Evolutionary conservation across 805 yeast species (phyloP), one percentile per base, ranked within the genome.

Genomic region (Spencermartinsiella europaea): DNA sequence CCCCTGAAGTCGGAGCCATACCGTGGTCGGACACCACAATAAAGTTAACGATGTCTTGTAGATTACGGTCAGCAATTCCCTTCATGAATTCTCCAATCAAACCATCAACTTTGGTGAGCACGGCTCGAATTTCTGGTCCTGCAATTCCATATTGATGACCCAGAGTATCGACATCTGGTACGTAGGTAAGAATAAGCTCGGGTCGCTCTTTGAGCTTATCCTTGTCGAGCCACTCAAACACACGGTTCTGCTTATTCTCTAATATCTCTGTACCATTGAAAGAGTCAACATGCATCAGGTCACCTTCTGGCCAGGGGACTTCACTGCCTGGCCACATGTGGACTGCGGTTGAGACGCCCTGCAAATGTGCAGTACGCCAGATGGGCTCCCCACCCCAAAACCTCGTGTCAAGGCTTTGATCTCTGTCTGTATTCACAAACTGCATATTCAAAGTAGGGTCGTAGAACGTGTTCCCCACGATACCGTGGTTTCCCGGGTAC

Each of bases 281-380:
- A 45, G 67, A 65, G 53, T 83, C 93, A 28, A 79, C 77, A 40
- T 49, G 53, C 40, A 73, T 75, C 1, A 84, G 81, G 19, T 72
- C 74, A 3, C 63, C 62, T 46, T 76, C 71, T 46, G 59, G 47
- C 59, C 76, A 79, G 21, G 75, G 73, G 5, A 81, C 95, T 56
- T 88, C 95, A 48, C 89, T 80, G 1, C 96, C 96, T 0, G 96
- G 96, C 95, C 95, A 90, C 96, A 88, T 89, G 64, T 89, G 95
- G n/a, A 87, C 83, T 0, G 89, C 95, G 3, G 83, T 66, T 2
- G 68, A 67, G 1, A 83, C 74, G 4, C 80, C 82, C 49, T 84
- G 84, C 16, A 63, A 62, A 22, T 70, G 70, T 0, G 91, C 88
- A 1, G 95, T 85, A 27, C 74, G 67, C 97, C 97, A 90, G 17